Conservation (phyloP, 495 filamentous ascomycete species). For the Daldinia loculata region DNA sequence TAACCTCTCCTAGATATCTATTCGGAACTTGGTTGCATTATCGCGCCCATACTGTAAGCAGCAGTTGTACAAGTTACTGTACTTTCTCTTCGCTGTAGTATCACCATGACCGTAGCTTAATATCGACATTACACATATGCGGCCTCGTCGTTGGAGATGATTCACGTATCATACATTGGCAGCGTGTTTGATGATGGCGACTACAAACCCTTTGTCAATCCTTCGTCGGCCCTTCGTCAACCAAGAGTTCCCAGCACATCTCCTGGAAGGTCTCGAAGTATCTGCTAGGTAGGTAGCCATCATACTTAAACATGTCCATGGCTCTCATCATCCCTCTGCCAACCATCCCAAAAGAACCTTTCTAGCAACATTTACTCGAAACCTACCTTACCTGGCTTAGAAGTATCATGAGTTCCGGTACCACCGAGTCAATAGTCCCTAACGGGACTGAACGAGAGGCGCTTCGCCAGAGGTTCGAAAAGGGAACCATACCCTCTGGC, state of each 20-base stretch:
- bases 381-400: background rate
- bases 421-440: background rate
- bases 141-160: background rate
- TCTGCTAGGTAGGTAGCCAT: background rate
- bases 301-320: background rate
- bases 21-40: conserved; percentile 2
- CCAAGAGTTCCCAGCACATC: background rate
- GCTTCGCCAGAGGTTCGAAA: background rate
- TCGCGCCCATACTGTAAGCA: background rate
- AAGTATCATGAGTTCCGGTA: background rate
- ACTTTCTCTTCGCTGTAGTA: background rate
- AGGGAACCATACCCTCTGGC: background rate
- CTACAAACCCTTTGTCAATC: background rate
- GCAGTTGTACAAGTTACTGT: conserved; percentile 10
- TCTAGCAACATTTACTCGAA: background rate
- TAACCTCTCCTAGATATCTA: background rate
- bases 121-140: background rate
- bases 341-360: background rate
- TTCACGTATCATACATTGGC: background rate
- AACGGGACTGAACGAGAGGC: background rate
- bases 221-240: background rate
- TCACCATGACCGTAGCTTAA: conserved; percentile 7
- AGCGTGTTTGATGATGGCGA: background rate
- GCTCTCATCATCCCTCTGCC: background rate
- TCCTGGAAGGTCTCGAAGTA: background rate